Conservation (phyloP, 2,329 filamentous ascomycete genomes). For the Aspergillus sp. region DNA sequence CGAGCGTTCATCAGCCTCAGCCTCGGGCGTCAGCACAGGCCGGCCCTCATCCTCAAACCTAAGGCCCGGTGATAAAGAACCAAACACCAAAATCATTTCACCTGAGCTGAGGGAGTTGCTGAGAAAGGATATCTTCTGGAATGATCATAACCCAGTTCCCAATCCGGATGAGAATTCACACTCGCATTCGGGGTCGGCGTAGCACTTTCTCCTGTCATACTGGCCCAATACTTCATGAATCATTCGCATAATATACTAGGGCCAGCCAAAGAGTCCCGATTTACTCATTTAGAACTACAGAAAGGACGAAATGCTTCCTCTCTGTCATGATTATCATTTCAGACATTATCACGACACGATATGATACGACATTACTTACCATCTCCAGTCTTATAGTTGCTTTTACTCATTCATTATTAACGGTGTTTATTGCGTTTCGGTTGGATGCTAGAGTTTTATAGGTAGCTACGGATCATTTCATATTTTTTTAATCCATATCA, state of each 20-base stretch:
- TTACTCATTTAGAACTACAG: background rate
- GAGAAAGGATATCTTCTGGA: constrained; percentile 58
- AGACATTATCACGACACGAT: background rate
- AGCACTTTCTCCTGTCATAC: too few species aligned
- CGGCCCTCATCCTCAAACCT: constrained; percentile 10
- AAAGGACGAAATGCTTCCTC: background rate
- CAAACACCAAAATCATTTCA: constrained; percentile 57
- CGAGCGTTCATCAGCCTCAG: constrained; percentile 11
- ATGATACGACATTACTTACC: background rate
- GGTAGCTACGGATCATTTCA: too few species aligned
- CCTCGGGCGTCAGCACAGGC: constrained; percentile 21
- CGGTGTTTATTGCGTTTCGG: too few species aligned
- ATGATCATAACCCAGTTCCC: constrained; percentile 8
- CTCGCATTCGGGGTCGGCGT: too few species aligned
- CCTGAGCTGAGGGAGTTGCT: constrained; percentile 62
- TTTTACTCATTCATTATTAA: background rate
- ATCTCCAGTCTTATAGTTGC: background rate
- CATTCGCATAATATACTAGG: background rate
- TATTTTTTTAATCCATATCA: too few species aligned
- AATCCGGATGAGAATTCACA: background rate
- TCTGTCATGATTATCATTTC: background rate
- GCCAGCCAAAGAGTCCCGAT: too few species aligned
- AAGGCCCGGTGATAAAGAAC: background rate
- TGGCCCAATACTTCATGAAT: too few species aligned
- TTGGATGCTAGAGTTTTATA: too few species aligned